Base-by-base conservation (phyloP, 352 stramenopile genomes). In the Pythium sukuiense region DNA sequence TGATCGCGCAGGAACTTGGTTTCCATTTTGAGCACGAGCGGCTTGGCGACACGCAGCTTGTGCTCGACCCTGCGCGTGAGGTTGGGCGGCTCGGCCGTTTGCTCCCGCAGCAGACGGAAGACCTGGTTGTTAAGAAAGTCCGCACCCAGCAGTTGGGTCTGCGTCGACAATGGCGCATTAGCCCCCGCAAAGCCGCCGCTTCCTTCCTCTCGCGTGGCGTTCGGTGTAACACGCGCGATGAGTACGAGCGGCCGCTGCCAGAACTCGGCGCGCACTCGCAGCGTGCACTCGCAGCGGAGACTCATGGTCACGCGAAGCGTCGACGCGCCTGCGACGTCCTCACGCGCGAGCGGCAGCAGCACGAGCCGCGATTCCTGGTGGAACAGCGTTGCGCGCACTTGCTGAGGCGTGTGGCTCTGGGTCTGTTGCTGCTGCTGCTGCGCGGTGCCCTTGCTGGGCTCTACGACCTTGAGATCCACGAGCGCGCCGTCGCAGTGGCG, bases 241-340 rank as follows among this genome's bases (percentile, higher is more conserved):
- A 92, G 63, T 53, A 77, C 52, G n/a, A 92, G 70, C 12, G 80
- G 59, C 20, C 76, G 80, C 32, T 73, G 60, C 83, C 76, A 89
- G 71, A 79, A 83, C 70, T 90, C 80, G 41, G 76, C 81, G 50
- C 75, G 80, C 55, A 90, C 71, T 41, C 76, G 81, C n/a, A 90
- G 55, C 43, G 82, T 81, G 45, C 87, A 81, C 45, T 87, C 63
- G 24, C 72, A 74, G 1, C 84, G 67, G 50, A 78, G 63, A 49
- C 76, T 66, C n/a, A 81, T 32, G n/a, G 61, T 65, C 43, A 66
- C 48, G 27, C 43, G 59, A 24, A 63, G 32, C 29, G 61, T 14
- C 16, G 24, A 14, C 26, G 61, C 48, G 6, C 14, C n/a, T 2
- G 56, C 39, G 14, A 32, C 48, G 41, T 64, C 60, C 8, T 65